A percentile compares a stretch with the other conserved stretches of the same genome.
These are phyloP conservation scores for Naumovozyma castellii DNA, from an alignment of 805 yeast species.

Conservation along the genomic window DNA sequence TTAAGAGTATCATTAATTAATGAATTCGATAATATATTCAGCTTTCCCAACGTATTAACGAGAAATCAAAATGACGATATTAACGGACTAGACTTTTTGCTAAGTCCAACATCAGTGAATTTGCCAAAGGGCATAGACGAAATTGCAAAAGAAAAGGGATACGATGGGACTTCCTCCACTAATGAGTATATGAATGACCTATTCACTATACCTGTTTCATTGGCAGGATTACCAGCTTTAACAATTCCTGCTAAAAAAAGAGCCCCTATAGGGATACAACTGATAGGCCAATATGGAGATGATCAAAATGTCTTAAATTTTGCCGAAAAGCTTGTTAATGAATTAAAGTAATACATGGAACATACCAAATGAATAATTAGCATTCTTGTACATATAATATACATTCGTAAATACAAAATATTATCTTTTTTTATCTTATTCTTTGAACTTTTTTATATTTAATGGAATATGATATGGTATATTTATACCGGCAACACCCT, in stretches of 20 bases:
- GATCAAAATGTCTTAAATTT: slow-evolving; percentile 51
- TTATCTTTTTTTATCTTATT: slow-evolving; percentile 1
- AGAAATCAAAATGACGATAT: slow-evolving; percentile 8
- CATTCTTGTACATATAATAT: slow-evolving; percentile 1
- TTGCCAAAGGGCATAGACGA: slow-evolving; percentile 42
- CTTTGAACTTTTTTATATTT: background rate
- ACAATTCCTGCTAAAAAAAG: slow-evolving; percentile 49
- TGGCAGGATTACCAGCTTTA: slow-evolving; percentile 86
- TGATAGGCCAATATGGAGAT: slow-evolving; percentile 80
- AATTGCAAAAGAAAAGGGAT: slow-evolving; percentile 27
- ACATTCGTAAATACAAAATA: background rate
- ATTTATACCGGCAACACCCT: slow-evolving; percentile 53
- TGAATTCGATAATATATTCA: slow-evolving; percentile 61
- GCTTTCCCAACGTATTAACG: slow-evolving; percentile 36
- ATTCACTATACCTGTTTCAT: slow-evolving; percentile 79
- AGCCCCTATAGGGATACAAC: slow-evolving; percentile 56
- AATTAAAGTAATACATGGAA: background rate
- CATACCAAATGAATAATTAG: background rate
- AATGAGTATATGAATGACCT: slow-evolving; percentile 72
- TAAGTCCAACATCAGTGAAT: slow-evolving; percentile 63
- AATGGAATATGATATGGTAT: background rate
- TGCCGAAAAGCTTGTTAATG: slow-evolving; percentile 7
- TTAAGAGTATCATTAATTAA: slow-evolving; percentile 50
- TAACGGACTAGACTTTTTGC: slow-evolving; percentile 53
- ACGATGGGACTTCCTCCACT: slow-evolving; percentile 33